Evolutionary conservation across 2,329 filamentous ascomycete species (phyloP), one percentile per base, ranked within the genome.

Genomic region (Fusarium sp.): DNA sequence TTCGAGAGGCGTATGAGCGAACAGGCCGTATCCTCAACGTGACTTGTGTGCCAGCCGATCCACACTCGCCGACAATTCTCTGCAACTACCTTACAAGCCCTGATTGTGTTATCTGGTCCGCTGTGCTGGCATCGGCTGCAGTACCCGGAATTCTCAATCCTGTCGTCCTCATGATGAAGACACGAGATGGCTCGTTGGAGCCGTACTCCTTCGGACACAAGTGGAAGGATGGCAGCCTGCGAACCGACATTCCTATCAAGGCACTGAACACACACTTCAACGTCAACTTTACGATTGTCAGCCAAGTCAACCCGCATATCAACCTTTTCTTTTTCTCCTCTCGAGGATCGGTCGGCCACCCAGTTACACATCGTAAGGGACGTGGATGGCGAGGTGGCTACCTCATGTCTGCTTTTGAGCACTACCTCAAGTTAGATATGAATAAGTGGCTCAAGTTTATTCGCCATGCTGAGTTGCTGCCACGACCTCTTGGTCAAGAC

Each of bases 241-340:
- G 96, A 38, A 99, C 96, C 2, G 96, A 99, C 76, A 98, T 99
- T 28, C 96, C 96, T 0, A 89, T 99, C 75, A 96, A 95, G 80
- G 92, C 94, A 3, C 85, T 99, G 52, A 98, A 99, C 78, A 85
- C 97, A 2, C 94, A 98, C 77, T 99, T 99, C 84, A 98, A 98
- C 78, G 96, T 98, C 79, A 98, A 97, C 78, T 99, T 98, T 80
- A 95, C 93, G 69, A 94, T 99, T 69, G 96, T 91, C 73, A 87
- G 85, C 71, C 88, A 94, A 81, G 95, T 98, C 49, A 99, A 99
- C 78, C 96, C 96, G 3, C 96, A 99, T 78, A 95, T 99, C 80
- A 98, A 97, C 75, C 89, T 98, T 28, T 99, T 99, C 85, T 98
- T 99, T 87, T 99, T 98, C 84, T 96, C 92, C 31, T 97, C 94